Percentiles rank a stretch among this genome's conserved stretches.
Conservation (phyloP, 805 yeast species). For the Yarrowia sp. region DNA sequence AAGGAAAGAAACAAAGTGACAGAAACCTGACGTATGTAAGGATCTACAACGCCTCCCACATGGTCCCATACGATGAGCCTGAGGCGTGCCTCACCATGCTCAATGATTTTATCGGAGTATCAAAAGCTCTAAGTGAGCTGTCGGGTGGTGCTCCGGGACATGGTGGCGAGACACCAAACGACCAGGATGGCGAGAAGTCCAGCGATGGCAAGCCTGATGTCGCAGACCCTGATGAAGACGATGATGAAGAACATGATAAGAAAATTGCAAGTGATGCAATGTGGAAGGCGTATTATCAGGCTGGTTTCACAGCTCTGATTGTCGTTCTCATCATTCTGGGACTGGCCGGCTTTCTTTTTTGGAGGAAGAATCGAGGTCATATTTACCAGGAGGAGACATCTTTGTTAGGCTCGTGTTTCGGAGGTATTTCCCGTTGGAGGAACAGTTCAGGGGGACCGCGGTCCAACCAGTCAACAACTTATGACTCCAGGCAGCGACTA, state of each 20-base stretch:
- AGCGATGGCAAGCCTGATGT: neutral
- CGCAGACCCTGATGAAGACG: neutral
- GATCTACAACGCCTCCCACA: constrained; percentile 81
- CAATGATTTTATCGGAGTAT: constrained; percentile 53
- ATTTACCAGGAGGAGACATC: constrained; percentile 40
- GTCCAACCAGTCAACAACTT: constrained; percentile 6
- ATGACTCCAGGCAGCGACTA: constrained; percentile 24
- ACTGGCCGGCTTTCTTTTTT: constrained; percentile 43
- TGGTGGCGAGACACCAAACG: neutral
- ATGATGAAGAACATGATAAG: constrained; percentile 42
- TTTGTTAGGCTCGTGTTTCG: constrained; percentile 32
- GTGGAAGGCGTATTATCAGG: constrained; percentile 50
- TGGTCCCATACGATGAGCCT: constrained; percentile 89
- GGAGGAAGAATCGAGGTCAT: constrained; percentile 42
- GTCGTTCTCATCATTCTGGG: constrained; percentile 46
- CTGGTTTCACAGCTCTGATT: constrained; percentile 51
- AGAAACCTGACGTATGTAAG: constrained; percentile 79
- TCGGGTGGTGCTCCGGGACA: neutral
- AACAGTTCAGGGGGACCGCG: constrained; percentile 19
- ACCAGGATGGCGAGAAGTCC: neutral
- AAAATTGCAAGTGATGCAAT: constrained; percentile 48
- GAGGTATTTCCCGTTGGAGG: constrained; percentile 39
- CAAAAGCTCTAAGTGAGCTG: constrained; percentile 33
- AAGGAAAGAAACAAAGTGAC: constrained; percentile 60
- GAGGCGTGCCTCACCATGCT: constrained; percentile 72